phyloP scores from a whole-genome alignment of 495 filamentous ascomycete species.

The Penicillium lividum region DNA sequence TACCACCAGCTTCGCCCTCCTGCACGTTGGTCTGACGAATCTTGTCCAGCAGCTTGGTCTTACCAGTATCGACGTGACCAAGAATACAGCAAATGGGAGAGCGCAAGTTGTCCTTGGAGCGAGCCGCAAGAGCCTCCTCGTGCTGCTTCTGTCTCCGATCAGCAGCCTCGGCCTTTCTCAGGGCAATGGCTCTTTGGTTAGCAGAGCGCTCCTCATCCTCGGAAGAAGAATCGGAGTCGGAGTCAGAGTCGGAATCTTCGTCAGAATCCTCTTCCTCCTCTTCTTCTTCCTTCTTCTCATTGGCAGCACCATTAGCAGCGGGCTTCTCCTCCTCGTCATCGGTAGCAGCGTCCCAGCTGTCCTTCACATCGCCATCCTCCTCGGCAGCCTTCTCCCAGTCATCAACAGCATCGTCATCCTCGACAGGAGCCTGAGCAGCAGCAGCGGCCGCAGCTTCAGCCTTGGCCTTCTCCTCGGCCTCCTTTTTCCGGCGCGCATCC shows the following conservation, averaged over 20 bases:
- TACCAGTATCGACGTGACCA: slow-evolving; percentile 99
- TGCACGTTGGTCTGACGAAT: slow-evolving; percentile 99
- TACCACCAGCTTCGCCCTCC: slow-evolving; percentile 99
- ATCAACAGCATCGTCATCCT: slow-evolving; percentile 65
- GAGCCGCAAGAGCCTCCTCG: slow-evolving; percentile 86
- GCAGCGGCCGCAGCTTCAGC: slow-evolving; percentile 60
- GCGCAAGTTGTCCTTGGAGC: slow-evolving; percentile 90
- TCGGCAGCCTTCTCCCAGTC: slow-evolving; percentile 90
- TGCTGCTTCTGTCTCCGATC: slow-evolving; percentile 84
- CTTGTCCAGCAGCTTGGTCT: slow-evolving; percentile 98
- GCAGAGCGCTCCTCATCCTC: slow-evolving; percentile 71
- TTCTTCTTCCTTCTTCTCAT: slow-evolving; percentile 24
- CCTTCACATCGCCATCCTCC: slow-evolving; percentile 77
- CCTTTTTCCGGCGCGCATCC: slow-evolving; percentile 65
- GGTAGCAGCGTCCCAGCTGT: slow-evolving; percentile 89
- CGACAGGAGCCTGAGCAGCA: slow-evolving; percentile 55
- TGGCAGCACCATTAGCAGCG: slow-evolving; percentile 24
- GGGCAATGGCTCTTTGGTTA: slow-evolving; percentile 64
- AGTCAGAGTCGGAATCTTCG: slow-evolving; percentile 55
- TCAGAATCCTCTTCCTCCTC: slow-evolving; percentile 49
- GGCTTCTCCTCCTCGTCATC: slow-evolving; percentile 69
- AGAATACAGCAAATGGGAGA: slow-evolving; percentile 99
- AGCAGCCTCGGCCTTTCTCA: slow-evolving; percentile 85
- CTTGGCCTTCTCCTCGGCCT: slow-evolving; percentile 67
- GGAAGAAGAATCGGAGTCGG: slow-evolving; percentile 59